phyloP scores from a whole-genome alignment of 148 eudicot species.

The Rhododendron ovatum region DNA sequence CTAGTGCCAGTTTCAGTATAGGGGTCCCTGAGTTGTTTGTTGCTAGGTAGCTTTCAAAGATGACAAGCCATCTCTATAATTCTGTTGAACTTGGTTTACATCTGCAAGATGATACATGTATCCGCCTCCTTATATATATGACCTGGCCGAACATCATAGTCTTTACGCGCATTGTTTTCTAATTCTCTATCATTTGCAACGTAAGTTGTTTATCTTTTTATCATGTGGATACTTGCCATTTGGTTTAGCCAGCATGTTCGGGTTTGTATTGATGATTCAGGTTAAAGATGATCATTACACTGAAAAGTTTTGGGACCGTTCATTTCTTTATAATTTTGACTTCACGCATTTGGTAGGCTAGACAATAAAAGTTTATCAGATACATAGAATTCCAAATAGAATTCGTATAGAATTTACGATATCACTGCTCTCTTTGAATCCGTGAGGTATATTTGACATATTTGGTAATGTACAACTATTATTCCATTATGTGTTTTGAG shows the following conservation, averaged over 20 bases:
- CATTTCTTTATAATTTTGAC: background rate
- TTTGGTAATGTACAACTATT: background rate
- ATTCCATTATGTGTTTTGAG: background rate
- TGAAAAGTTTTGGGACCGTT: background rate
- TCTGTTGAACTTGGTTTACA: background rate
- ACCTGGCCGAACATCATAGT: background rate
- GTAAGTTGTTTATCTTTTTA: too few species aligned
- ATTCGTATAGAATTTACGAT: background rate
- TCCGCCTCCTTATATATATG: background rate
- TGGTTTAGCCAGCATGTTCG: background rate
- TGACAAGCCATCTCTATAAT: background rate
- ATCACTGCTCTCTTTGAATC: background rate
- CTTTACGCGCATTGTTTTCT: background rate
- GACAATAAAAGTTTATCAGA: background rate
- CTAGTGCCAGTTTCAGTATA: background rate
- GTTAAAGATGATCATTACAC: background rate
- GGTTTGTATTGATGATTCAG: background rate
- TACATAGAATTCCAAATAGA: background rate
- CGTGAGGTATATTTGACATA: background rate
- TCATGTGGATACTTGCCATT: background rate
- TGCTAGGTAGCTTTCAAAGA: background rate
- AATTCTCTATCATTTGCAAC: background rate
- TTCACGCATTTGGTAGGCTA: background rate
- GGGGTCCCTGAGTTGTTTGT: background rate
- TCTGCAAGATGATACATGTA: background rate